Conservation (phyloP, 495 filamentous ascomycete species). For the Tuber melanosporum region DNA sequence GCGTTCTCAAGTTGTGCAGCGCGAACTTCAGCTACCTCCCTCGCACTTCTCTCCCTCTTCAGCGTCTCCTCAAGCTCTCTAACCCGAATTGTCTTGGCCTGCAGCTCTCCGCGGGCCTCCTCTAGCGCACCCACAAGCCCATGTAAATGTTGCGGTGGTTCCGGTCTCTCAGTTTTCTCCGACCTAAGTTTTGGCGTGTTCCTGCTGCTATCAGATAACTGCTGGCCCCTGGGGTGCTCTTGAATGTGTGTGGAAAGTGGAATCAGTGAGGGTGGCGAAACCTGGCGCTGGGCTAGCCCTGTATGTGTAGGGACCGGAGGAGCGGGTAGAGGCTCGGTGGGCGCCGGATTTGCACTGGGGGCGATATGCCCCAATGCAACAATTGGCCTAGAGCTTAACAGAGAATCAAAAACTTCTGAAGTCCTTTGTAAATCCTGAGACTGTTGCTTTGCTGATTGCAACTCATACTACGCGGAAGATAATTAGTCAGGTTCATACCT, state of each 20-base stretch:
- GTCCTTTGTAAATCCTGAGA: slow-evolving; percentile 75
- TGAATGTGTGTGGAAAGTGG: neutral
- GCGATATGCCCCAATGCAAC: slow-evolving; percentile 48
- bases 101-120: slow-evolving; percentile 72
- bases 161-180: slow-evolving; percentile 48
- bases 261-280: neutral
- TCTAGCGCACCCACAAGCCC: slow-evolving; percentile 75
- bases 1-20: slow-evolving; percentile 59
- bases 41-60: slow-evolving; percentile 68
- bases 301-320: slow-evolving; percentile 44
- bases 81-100: slow-evolving; percentile 67
- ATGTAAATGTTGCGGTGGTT: slow-evolving; percentile 81
- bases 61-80: slow-evolving; percentile 75
- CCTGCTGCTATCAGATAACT: slow-evolving; percentile 44
- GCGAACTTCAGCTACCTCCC: slow-evolving; percentile 74
- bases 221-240: slow-evolving; percentile 44
- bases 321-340: slow-evolving; percentile 46
- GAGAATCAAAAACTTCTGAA: slow-evolving; percentile 66
- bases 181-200: slow-evolving; percentile 24
- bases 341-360: slow-evolving; percentile 45
- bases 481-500: slow-evolving; percentile 14
- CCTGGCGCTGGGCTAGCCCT: neutral
- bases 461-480: slow-evolving; percentile 58
- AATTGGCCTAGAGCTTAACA: slow-evolving; percentile 66
- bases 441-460: slow-evolving; percentile 80